Evolutionary conservation across 2,329 filamentous ascomycete genomes (phyloP).

Genomic region (Colletotrichum higginsianum): DNA sequence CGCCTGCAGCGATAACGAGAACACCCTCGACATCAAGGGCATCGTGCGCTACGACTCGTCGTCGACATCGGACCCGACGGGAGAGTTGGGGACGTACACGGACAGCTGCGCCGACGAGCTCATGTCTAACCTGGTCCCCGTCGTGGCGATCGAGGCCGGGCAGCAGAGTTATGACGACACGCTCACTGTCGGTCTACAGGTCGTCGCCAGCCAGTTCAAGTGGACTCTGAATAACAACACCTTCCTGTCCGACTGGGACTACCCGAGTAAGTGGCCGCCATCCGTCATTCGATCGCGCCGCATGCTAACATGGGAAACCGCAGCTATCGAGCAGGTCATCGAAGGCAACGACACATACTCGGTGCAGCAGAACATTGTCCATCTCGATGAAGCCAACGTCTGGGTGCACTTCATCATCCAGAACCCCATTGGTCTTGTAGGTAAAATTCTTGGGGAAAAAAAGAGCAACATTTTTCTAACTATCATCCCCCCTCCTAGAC

Average conservation of each 20-base stretch:
- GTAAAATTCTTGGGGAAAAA: not conserved
- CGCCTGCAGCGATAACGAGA: slow-evolving; percentile 58
- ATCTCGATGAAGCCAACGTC: slow-evolving; percentile 43
- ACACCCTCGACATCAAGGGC: slow-evolving; percentile 61
- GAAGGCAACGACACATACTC: slow-evolving; percentile 42
- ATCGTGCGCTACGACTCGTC: slow-evolving; percentile 61
- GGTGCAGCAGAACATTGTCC: slow-evolving; percentile 45
- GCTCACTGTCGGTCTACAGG: slow-evolving; percentile 46
- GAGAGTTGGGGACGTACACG: slow-evolving; percentile 45
- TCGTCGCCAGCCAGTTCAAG: slow-evolving; percentile 54
- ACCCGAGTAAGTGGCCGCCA: slow-evolving; percentile 53
- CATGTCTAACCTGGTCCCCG: slow-evolving; percentile 51
- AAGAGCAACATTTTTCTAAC: not conserved
- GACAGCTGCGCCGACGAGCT: slow-evolving; percentile 54
- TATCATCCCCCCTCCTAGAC: slow-evolving; percentile 38
- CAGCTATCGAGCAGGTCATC: slow-evolving; percentile 43
- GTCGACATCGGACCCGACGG: slow-evolving; percentile 46
- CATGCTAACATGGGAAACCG: not conserved
- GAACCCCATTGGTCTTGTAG: slow-evolving; percentile 46
- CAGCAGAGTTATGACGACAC: slow-evolving; percentile 49
- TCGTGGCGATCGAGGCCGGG: slow-evolving; percentile 50
- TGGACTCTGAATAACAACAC: slow-evolving; percentile 65
- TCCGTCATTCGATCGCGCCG: too few species aligned
- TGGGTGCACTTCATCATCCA: slow-evolving; percentile 54
- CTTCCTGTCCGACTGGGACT: slow-evolving; percentile 61